These are phyloP conservation scores for Nepenthes alata DNA, from an alignment of 179 eudicot species.

Conservation along the genomic window DNA sequence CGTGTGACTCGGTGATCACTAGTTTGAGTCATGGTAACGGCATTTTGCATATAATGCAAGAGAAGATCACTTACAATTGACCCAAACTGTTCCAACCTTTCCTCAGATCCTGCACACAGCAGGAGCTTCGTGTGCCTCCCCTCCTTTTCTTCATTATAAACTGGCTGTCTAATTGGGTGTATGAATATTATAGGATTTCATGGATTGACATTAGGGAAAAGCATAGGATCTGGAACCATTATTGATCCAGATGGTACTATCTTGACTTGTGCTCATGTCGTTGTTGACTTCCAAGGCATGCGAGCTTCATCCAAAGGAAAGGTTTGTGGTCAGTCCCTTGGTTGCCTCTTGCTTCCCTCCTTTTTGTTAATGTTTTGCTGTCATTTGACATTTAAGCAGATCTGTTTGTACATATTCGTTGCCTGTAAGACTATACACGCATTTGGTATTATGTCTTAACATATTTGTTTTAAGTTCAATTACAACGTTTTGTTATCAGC, in stretches of 20 bases:
- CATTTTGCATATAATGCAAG: too few relatives aligned
- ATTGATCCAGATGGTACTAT: constrained; percentile 86
- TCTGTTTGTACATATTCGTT: too few relatives aligned
- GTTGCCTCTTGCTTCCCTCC: neutral
- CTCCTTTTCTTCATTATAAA: neutral
- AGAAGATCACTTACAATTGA: too few relatives aligned
- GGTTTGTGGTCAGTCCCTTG: constrained; percentile 28
- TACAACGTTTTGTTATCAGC: too few relatives aligned
- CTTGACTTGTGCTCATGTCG: constrained; percentile 87
- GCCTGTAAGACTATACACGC: too few relatives aligned
- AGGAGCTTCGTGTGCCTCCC: neutral
- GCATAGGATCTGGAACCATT: constrained; percentile 86
- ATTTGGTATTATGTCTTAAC: too few relatives aligned
- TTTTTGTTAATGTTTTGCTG: neutral
- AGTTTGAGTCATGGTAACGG: too few relatives aligned
- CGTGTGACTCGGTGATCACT: neutral
- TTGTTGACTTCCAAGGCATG: constrained; percentile 56
- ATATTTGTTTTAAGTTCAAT: too few relatives aligned
- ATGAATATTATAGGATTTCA: constrained; percentile 31
- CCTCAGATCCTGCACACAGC: neutral
- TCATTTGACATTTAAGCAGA: too few relatives aligned
- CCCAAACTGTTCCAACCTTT: too few relatives aligned
- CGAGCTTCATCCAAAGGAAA: constrained; percentile 53
- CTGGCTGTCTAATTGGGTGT: neutral
- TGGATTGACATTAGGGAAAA: constrained; percentile 59